phyloP scores from a whole-genome alignment of 2,329 filamentous ascomycete genomes.

The Aspergillus fumigatus region DNA sequence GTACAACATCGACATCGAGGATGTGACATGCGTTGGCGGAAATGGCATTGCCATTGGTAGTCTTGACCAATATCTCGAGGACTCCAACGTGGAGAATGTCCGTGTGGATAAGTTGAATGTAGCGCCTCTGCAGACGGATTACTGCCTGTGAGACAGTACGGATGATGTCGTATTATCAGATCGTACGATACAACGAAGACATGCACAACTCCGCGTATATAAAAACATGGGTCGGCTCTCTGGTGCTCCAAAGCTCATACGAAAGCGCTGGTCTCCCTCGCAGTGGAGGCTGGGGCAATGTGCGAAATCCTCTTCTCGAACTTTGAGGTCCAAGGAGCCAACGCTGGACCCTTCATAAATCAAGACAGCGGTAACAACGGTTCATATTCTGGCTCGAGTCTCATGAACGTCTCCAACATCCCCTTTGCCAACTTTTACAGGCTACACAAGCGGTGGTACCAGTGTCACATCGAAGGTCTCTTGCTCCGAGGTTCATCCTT shows the following conservation, averaged over 20 bases:
- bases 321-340: slow-evolving; percentile 47
- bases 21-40: slow-evolving; percentile 50
- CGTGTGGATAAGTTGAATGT: slow-evolving; percentile 42
- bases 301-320: slow-evolving; percentile 51
- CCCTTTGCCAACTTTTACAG: too few species aligned
- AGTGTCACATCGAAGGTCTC: slow-evolving; percentile 39
- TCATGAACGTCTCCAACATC: too few species aligned
- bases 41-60: slow-evolving; percentile 51
- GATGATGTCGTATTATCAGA: slow-evolving; percentile 11
- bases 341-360: slow-evolving; percentile 9
- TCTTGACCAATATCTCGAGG: slow-evolving; percentile 54
- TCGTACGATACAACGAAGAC: slow-evolving; percentile 43
- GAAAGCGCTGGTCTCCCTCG: slow-evolving; percentile 47
- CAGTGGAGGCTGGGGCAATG: slow-evolving; percentile 52
- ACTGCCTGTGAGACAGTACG: too few species aligned
- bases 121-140: too few species aligned
- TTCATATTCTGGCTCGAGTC: too few species aligned
- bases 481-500: slow-evolving; percentile 48
- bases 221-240: slow-evolving; percentile 53
- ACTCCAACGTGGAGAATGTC: slow-evolving; percentile 49
- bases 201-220: slow-evolving; percentile 50
- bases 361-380: too few species aligned
- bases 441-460: slow-evolving; percentile 26
- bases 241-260: slow-evolving; percentile 45
- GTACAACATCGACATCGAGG: slow-evolving; percentile 53